phyloP scores from a whole-genome alignment of 371 early-diverging fungal genomes.

The Mucor sp. region DNA sequence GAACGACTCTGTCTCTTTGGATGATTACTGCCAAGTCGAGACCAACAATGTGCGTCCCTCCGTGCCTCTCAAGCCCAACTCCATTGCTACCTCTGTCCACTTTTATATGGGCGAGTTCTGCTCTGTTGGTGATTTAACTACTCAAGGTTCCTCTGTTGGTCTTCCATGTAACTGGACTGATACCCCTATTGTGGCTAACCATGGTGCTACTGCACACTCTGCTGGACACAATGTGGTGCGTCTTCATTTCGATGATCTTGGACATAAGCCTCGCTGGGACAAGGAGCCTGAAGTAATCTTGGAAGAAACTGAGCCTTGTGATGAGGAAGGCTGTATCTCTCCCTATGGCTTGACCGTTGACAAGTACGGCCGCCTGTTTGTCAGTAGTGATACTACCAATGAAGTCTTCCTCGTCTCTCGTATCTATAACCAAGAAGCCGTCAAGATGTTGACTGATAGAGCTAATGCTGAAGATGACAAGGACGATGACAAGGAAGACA shows the following conservation, averaged over 20 bases:
- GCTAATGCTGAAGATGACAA: conserved; percentile 4
- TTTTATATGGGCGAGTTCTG: conserved; percentile 49
- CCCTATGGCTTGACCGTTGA: conserved; percentile 42
- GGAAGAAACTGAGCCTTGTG: conserved; percentile 26
- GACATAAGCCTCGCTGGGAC: conserved; percentile 46
- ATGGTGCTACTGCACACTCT: conserved; percentile 23
- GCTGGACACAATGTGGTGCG: conserved; percentile 41
- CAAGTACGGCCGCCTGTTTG: conserved; percentile 36
- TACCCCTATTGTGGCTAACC: conserved; percentile 44
- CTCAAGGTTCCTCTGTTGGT: conserved; percentile 45
- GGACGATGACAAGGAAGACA: neutral
- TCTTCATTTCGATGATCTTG: conserved; percentile 46
- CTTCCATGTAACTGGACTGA: conserved; percentile 56
- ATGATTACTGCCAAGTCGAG: conserved; percentile 33
- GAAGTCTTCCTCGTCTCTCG: conserved; percentile 44
- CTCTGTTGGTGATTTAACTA: conserved; percentile 37
- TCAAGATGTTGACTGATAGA: conserved; percentile 34
- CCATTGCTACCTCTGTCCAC: conserved; percentile 26
- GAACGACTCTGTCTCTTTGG: conserved; percentile 32
- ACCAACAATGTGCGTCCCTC: conserved; percentile 32
- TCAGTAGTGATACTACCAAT: conserved; percentile 45
- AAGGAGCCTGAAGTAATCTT: conserved; percentile 39
- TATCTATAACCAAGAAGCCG: conserved; percentile 33
- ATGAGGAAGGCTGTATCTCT: conserved; percentile 23
- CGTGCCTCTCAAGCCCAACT: conserved; percentile 28